Base-by-base conservation (phyloP, 2,329 filamentous ascomycete genomes). In the Graphiopsis chlorocephala region DNA sequence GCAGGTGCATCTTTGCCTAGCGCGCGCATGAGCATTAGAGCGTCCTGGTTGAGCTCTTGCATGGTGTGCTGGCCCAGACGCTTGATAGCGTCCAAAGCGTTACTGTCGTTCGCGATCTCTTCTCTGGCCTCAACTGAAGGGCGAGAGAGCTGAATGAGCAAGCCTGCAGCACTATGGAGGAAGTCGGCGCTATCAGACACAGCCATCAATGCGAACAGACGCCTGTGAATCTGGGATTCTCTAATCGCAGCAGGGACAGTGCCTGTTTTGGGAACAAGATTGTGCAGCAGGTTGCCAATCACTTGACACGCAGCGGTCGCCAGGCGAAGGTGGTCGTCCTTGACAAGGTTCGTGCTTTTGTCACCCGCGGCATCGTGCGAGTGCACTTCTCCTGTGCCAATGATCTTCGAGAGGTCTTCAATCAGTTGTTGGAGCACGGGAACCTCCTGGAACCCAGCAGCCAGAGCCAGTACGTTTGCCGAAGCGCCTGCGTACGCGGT, bases 121-220 rank as follows among this genome's bases (percentile, higher is more conserved):
- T 71, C 68, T 14, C 71, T 64, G 2, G 66, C 65, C n/a, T 65
- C 63, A 3, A 64, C 14, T 5, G 69, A 72, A 7, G 70, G 69
- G 5, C 74, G 68, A 17, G 69, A 66, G 7, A 76, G 68, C 55
- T 74, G 71, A 6, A 71, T 65, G 10, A 76, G 67, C 20, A 76
- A 57, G 2, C 73, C 72, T 10, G 70, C 68, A 20, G 69, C 68
- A 2, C 73, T 72, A 57, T 75, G 72, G 56, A 73, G 64, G 11
- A 72, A 62, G 17, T 72, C 70, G 5, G 68, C 68, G 42, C 66
- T 68, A 17, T 68, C 58, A 17, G 58, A 38, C 20, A 28, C 62
- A 8, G 65, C 31, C 62, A 64, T 58, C 17, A 50, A 38, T 10
- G 45, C 8, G 29, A 64, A 38, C 14, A 64, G 2, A 2, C 47